Conservation (phyloP, 257 asterid genomes). For the Euphrasia confusa region DNA sequence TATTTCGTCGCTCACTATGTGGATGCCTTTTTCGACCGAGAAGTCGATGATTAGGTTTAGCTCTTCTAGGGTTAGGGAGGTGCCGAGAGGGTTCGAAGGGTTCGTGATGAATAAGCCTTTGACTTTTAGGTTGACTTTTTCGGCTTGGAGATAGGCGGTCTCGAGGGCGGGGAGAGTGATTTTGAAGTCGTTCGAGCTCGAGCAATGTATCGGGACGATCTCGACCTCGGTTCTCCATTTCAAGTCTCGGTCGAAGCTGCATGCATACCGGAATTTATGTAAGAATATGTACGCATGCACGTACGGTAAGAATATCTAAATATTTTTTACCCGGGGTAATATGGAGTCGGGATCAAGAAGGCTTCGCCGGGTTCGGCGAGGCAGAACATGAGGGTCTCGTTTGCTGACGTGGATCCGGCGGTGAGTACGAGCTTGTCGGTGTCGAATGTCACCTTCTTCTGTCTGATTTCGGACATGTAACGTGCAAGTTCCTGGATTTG, state of each 20-base stretch:
- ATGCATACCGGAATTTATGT: not conserved
- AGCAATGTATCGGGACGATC: conserved; percentile 36
- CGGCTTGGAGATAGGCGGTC: conserved; percentile 32
- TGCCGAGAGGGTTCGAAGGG: conserved; percentile 50
- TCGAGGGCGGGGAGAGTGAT: conserved; percentile 31
- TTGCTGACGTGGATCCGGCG: conserved; percentile 39
- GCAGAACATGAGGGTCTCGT: conserved; percentile 43
- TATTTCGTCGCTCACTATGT: conserved; percentile 47
- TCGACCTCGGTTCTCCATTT: conserved; percentile 55
- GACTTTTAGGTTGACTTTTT: conserved; percentile 29
- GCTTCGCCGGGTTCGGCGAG: conserved; percentile 42
- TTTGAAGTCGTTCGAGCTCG: conserved; percentile 34
- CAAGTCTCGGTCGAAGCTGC: conserved; percentile 49
- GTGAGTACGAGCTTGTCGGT: conserved; percentile 36
- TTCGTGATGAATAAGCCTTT: conserved; percentile 44
- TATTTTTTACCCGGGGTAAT: conserved; percentile 37
- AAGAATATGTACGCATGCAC: too few relatives aligned
- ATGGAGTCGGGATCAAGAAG: conserved; percentile 36
- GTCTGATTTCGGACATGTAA: conserved; percentile 33
- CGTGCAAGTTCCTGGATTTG: conserved; percentile 28
- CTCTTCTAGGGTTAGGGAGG: conserved; percentile 29
- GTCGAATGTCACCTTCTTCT: conserved; percentile 32
- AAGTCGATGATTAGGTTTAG: conserved; percentile 38
- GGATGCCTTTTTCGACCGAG: conserved; percentile 27
- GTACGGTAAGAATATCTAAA: too few relatives aligned